Evolutionary conservation across 1,284 basidiomycete genomes (phyloP), one percentile per base, ranked within the genome.

Genomic region (Gomphus bonarii): DNA sequence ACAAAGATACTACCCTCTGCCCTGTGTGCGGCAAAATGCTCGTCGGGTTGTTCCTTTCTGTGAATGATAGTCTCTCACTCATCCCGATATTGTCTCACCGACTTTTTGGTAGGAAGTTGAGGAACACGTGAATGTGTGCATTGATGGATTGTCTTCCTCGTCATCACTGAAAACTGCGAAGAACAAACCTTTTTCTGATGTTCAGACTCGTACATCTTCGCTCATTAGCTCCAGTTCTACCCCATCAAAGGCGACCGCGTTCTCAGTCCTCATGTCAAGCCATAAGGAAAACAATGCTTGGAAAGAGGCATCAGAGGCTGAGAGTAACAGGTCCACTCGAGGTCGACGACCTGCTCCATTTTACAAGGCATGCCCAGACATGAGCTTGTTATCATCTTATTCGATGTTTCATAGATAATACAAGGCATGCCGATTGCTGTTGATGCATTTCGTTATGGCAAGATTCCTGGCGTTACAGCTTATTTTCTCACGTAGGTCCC

Each of bases 391-490:
- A n/a, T 30, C 11, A 5, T 31, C 28, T 11, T n/a, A 30, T 48
- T 16, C 31, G 18, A 48, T 30, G 48, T 38, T 47, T 28, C 11
- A 6, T 60, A 76, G 68, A 71, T 79, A n/a, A 72, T 99, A 61
- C 89, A 92, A 62, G 95, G 97, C 2, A 97, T 98, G 94, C 93
- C 95, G 1, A 90, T 98, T 48, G 88, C 93, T 6, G 94, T 97
- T 0, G 95, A 98, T 65, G 94, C 93, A 0, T 98, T 98, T 69
- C 81, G 88, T 50, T 98, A 95, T 68, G 94, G 94, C 2, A 75
- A 77, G n/a, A 92, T 97, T 56, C 91, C 92, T 7, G 83, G 81
- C 10, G 83, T 97, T 11, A 88, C 79, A 3, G 91, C 91, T 0
- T 95, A 97, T 69, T 92, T 95, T 63, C 72, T 97, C 61, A 92